Percentiles rank a stretch among this genome's conserved stretches.
These are phyloP conservation scores for Trypanosoma cruzi DNA, from an alignment of 208 protist species.

Conservation along the genomic window DNA sequence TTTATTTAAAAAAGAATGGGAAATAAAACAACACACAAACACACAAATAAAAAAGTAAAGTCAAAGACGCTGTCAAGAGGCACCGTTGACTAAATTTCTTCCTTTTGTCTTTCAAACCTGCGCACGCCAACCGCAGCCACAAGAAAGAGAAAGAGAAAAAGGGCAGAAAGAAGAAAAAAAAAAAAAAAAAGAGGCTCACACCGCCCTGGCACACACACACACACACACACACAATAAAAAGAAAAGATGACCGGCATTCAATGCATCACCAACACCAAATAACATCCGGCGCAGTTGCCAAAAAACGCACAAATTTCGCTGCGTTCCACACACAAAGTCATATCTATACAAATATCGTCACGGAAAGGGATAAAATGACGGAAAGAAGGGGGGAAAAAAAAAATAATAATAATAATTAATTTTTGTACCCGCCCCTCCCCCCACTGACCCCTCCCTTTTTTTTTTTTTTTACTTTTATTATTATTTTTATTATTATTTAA, in stretches of 20 bases:
- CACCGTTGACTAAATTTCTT: background rate
- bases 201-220: constrained; percentile 8
- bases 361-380: constrained; percentile 1
- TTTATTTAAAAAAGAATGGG: background rate
- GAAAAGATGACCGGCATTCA: too few relatives aligned
- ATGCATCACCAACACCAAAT: too few relatives aligned
- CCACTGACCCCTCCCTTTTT: background rate
- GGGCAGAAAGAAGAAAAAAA: constrained; percentile 22
- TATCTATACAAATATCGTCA: constrained; percentile 5
- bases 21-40: background rate
- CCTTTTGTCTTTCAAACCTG: background rate
- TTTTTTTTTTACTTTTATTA: background rate
- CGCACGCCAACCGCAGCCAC: background rate
- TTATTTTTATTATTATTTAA: background rate
- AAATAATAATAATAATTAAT: too few relatives aligned
- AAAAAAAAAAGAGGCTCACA: constrained; percentile 5
- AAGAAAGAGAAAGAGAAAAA: background rate
- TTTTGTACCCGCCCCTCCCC: too few relatives aligned
- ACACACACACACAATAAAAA: too few relatives aligned
- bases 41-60: background rate
- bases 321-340: background rate
- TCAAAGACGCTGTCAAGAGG: background rate
- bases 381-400: too few relatives aligned
- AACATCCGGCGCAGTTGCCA: background rate
- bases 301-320: background rate